Percentiles rank a stretch among this genome's conserved stretches.
Conservation (phyloP, 2,329 filamentous ascomycete species). For the Diaporthe longicolla region DNA sequence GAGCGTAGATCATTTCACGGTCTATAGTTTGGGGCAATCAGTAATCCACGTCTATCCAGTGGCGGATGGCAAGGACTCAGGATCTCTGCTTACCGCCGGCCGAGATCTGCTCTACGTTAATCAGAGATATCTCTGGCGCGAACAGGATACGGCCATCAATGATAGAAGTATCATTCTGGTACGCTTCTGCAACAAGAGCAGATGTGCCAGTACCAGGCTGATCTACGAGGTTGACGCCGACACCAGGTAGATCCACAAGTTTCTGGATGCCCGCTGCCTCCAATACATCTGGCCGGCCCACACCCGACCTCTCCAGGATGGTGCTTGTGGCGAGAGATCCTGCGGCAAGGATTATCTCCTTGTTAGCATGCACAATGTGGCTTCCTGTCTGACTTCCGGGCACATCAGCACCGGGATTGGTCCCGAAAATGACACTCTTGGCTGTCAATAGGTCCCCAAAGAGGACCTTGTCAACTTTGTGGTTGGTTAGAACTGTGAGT, state of each 20-base stretch:
- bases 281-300: conserved; percentile 21
- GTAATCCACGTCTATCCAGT: background rate
- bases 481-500: conserved; percentile 39
- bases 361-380: conserved; percentile 9
- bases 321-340: conserved; percentile 37
- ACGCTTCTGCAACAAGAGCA: conserved; percentile 43
- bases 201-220: conserved; percentile 44
- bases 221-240: conserved; percentile 42
- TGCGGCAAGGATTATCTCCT: conserved; percentile 39
- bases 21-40: background rate
- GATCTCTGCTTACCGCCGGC: background rate
- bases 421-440: conserved; percentile 15
- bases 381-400: conserved; percentile 8
- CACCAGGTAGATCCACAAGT: conserved; percentile 38
- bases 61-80: too few species aligned
- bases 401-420: background rate
- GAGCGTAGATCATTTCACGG: background rate
- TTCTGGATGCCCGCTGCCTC: conserved; percentile 23
- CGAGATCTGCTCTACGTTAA: conserved; percentile 46
- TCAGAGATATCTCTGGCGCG: conserved; percentile 45
- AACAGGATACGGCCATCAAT: conserved; percentile 44
- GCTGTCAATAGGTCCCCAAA: conserved; percentile 22
- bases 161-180: conserved; percentile 45
- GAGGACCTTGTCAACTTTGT: conserved; percentile 39
- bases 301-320: conserved; percentile 41